A percentile compares a stretch with the other conserved stretches of the same genome.
Conservation (phyloP, 2,329 filamentous ascomycete genomes). For the Purpureocillium takamizusanense region DNA sequence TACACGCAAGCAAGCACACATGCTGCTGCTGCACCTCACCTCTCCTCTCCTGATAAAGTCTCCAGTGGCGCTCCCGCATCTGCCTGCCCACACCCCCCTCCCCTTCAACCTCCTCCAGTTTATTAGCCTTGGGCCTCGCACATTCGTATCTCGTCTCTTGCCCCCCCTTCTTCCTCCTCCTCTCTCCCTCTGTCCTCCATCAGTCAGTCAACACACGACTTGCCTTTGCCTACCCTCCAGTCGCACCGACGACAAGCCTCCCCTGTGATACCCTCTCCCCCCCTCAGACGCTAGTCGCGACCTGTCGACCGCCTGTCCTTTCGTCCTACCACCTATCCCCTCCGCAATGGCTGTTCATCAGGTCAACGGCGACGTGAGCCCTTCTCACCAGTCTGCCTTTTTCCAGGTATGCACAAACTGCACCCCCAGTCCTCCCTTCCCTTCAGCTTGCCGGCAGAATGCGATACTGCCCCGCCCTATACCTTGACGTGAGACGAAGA, state of each 20-base stretch:
- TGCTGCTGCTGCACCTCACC: too few species aligned
- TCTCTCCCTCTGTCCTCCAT: background rate
- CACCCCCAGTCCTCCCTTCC: too few species aligned
- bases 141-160: background rate
- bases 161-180: background rate
- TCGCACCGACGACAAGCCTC: background rate
- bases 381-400: constrained; percentile 37
- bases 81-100: too few species aligned
- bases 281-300: background rate
- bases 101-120: background rate
- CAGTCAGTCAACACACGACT: too few species aligned
- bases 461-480: too few species aligned
- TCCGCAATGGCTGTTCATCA: constrained; percentile 29
- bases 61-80: too few species aligned
- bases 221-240: background rate
- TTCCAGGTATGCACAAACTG: constrained; percentile 31
- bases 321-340: constrained; percentile 1
- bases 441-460: too few species aligned
- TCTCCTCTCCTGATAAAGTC: too few species aligned
- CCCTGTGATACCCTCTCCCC: background rate
- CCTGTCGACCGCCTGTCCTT: background rate
- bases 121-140: constrained; percentile 3
- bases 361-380: constrained; percentile 40
- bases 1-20: too few species aligned
- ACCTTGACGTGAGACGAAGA: too few species aligned